Evolutionary conservation across 2,329 filamentous ascomycete genomes (phyloP).

Genomic region (Fusarium scirpi): DNA sequence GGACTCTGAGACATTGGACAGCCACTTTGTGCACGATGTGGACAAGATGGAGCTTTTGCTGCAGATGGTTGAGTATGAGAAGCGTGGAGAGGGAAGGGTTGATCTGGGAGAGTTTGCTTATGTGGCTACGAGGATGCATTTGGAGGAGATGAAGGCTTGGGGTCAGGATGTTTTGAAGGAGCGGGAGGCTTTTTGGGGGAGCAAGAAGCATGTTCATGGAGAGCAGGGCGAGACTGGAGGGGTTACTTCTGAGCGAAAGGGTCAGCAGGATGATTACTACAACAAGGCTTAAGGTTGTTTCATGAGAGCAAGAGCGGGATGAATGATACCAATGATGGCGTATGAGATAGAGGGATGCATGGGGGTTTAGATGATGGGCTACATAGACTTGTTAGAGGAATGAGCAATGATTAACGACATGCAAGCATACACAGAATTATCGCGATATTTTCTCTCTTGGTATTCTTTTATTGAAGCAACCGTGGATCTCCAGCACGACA

Average conservation of each 20-base stretch:
- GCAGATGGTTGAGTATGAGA: conserved; percentile 98
- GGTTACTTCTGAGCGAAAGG: conserved; percentile 52
- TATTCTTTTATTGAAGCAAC: background rate
- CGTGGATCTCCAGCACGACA: background rate
- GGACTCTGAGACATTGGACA: conserved; percentile 84
- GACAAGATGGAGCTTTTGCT: conserved; percentile 96
- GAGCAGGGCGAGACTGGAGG: conserved; percentile 56
- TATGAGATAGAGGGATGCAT: conserved; percentile 14
- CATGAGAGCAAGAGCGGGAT: background rate
- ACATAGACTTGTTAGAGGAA: conserved; percentile 19
- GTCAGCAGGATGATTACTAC: conserved; percentile 66
- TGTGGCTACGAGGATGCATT: conserved; percentile 77
- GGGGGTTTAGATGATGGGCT: conserved; percentile 9
- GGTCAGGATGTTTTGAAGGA: conserved; percentile 80
- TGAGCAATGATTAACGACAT: conserved; percentile 14
- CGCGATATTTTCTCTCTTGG: background rate
- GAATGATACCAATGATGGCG: conserved; percentile 35
- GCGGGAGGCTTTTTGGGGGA: conserved; percentile 78
- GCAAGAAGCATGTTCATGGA: conserved; percentile 60
- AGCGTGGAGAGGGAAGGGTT: conserved; percentile 69
- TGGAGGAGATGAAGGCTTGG: conserved; percentile 86
- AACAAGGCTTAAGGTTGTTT: conserved; percentile 40
- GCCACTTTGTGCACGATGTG: conserved; percentile 92
- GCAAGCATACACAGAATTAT: background rate
- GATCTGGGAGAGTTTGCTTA: conserved; percentile 90